phyloP scores from a whole-genome alignment of 2,329 filamentous ascomycete species.

The Ceratocystis eucalypticola region DNA sequence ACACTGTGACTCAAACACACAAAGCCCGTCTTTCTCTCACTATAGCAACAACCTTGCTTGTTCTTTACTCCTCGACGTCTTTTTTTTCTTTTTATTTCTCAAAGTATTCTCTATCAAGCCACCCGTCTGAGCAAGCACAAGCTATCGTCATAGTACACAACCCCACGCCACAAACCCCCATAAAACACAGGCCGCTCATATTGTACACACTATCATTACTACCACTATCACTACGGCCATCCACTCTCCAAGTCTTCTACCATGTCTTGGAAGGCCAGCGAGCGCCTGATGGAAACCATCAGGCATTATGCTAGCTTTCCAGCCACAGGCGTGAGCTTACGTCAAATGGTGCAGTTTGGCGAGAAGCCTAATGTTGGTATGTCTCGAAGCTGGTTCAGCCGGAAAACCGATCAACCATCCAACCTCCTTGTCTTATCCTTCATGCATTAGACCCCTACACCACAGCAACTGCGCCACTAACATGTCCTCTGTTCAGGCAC shows the following conservation, averaged over 20 bases:
- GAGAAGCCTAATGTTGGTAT: constrained; percentile 80
- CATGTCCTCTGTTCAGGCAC: constrained; percentile 47
- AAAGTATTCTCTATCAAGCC: neutral
- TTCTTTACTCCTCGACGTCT: neutral
- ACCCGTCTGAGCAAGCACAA: neutral
- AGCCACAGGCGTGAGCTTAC: constrained; percentile 85
- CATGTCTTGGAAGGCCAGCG: constrained; percentile 91
- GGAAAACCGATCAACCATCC: neutral
- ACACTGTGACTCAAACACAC: neutral
- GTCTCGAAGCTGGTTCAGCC: constrained; percentile 23
- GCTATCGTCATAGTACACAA: neutral
- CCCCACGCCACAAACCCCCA: neutral
- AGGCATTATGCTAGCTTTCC: constrained; percentile 94
- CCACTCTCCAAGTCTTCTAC: constrained; percentile 24
- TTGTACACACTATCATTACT: neutral
- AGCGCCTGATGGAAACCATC: constrained; percentile 91
- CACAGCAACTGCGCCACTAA: neutral
- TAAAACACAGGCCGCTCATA: neutral
- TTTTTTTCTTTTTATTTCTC: neutral
- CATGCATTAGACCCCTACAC: too few species aligned
- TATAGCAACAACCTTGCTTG: neutral
- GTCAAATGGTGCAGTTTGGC: constrained; percentile 99
- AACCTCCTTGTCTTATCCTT: neutral
- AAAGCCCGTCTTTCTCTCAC: neutral
- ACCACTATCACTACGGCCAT: neutral